Evolutionary conservation across 2,329 filamentous ascomycete species (phyloP).

Genomic region (Trichoderma citrinoviride): DNA sequence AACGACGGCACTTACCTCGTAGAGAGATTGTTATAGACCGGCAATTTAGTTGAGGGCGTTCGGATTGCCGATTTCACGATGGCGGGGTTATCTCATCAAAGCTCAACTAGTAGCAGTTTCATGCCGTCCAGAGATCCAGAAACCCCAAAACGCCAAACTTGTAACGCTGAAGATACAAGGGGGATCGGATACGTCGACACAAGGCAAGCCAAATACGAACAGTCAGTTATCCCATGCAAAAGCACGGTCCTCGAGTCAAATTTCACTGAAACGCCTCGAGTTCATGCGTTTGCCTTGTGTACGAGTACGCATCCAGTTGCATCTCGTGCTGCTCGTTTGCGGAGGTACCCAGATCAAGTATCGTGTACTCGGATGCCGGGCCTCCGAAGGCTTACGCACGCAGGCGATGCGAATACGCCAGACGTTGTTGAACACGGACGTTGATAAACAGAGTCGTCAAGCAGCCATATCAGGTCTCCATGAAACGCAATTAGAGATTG

Average conservation of each 20-base stretch:
- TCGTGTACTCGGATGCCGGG: too few relatives aligned
- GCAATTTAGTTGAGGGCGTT: not conserved
- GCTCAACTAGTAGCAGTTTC: constrained; percentile 13
- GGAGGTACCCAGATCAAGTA: too few relatives aligned
- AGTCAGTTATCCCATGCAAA: not conserved
- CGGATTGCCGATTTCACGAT: not conserved
- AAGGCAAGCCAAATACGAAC: not conserved
- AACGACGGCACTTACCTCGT: not conserved
- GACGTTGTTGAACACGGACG: not conserved
- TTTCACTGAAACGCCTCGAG: constrained; percentile 11
- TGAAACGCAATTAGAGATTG: not conserved
- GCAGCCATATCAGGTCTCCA: not conserved
- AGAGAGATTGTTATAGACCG: constrained; percentile 1
- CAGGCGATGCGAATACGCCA: not conserved
- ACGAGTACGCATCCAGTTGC: not conserved
- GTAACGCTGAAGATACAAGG: constrained; percentile 3
- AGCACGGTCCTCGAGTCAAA: not conserved
- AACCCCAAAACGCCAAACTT: not conserved
- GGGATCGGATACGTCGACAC: not conserved
- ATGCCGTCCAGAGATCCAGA: constrained; percentile 1
- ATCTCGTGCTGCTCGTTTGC: not conserved
- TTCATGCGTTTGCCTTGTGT: constrained; percentile 2
- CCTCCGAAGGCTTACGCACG: too few relatives aligned
- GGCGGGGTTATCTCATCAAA: not conserved
- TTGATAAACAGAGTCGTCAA: too few relatives aligned